A percentile compares a stretch with the other conserved stretches of the same genome.
phyloP scores from a whole-genome alignment of 1,284 basidiomycete species.

The Papiliotrema laurentii region DNA sequence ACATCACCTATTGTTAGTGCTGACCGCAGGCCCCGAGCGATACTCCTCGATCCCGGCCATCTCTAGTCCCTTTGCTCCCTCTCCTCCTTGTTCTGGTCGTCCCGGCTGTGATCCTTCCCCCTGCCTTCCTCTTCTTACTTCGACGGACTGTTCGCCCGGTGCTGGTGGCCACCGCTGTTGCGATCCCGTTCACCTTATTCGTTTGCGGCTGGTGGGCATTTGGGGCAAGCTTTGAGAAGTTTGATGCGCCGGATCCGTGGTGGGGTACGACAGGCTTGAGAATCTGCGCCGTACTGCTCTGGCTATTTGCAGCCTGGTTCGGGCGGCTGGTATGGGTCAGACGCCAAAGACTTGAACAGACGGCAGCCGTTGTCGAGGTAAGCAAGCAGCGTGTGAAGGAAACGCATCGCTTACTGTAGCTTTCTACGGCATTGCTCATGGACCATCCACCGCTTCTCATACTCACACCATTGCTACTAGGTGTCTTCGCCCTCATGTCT shows the following conservation, averaged over 20 bases:
- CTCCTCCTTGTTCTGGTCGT: constrained; percentile 73
- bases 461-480: constrained; percentile 71
- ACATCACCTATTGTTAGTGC: background rate
- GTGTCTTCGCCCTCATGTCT: constrained; percentile 64
- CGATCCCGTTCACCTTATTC: constrained; percentile 73
- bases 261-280: constrained; percentile 64
- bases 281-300: constrained; percentile 69
- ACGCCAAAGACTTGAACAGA: constrained; percentile 57
- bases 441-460: constrained; percentile 75
- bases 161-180: constrained; percentile 69
- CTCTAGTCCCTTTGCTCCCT: constrained; percentile 72
- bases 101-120: constrained; percentile 65
- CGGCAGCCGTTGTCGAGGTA: constrained; percentile 68
- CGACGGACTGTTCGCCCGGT: constrained; percentile 75
- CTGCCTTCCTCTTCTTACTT: constrained; percentile 70
- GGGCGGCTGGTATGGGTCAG: constrained; percentile 63
- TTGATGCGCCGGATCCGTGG: constrained; percentile 65
- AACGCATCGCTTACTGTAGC: constrained; percentile 27
- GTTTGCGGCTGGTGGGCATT: constrained; percentile 83
- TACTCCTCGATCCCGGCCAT: constrained; percentile 24
- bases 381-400: constrained; percentile 10
- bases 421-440: constrained; percentile 72
- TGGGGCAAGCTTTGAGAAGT: constrained; percentile 82
- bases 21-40: constrained; percentile 18
- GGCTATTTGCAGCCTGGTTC: constrained; percentile 65